Base-by-base conservation (phyloP, 345 rosid species). In the Diplotaxis tenuifolia region DNA sequence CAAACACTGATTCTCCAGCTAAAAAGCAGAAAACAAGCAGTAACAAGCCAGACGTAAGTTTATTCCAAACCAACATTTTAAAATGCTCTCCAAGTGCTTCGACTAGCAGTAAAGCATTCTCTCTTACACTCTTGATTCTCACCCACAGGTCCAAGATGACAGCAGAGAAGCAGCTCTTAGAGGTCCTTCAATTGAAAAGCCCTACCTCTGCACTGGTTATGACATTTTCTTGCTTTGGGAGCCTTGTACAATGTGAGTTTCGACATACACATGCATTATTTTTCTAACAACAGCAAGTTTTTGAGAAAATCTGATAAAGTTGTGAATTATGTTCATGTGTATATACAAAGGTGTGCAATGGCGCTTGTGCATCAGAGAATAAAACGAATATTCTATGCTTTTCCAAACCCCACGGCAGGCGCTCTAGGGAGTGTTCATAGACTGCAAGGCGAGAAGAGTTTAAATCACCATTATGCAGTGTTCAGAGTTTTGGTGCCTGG, bases 391-490 rank as follows among this genome's bases (percentile, higher is more conserved):
- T 88, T 90, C 78, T 91, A 82, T 20, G 92, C 89, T 53, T 80
- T 87, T 55, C 93, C 89, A 9, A 94, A 94, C 70, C 82, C 82
- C 4, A 76, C 65, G 2, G 86, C 88, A 1, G 95, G 98, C 3
- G 89, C 91, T 2, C 64, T 91, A 29, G 96, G 96, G 63, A 83
- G 97, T 21, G 76, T 89, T 82, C 83, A 88, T 66, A 88, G 93
- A 25, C 80, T 89, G 5, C 98, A 91, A 68, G 98, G 97, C 1
- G 96, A 89, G 80, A 91, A 84, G 76, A 87, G 97, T 83, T 84
- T 91, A 77, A 94, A 91, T 75, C 98, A 91, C 82, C 96, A 89
- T 81, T 91, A 91, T 53, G 98, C 97, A 8, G 97, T 87, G 65
- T 93, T 91, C 87, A 85, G 91, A 79, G 88, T 94, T 9, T 38